Conservation (phyloP, 2,329 filamentous ascomycete species). For the Penicillium decumbens region DNA sequence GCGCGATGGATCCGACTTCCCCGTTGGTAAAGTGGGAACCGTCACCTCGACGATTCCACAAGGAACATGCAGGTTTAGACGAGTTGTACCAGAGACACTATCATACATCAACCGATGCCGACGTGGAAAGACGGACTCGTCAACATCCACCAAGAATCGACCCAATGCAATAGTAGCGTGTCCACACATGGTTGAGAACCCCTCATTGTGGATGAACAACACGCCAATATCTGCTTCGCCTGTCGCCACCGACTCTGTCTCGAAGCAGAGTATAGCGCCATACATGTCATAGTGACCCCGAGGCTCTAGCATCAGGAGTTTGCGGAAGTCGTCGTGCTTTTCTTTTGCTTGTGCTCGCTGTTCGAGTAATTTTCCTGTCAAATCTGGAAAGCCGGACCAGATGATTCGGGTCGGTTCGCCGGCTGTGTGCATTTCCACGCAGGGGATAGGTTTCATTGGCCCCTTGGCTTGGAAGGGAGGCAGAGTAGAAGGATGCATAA, state of each 20-base stretch:
- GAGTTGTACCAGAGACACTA: constrained; percentile 18
- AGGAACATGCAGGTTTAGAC: constrained; percentile 43
- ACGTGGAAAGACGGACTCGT: constrained; percentile 37
- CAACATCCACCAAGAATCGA: constrained; percentile 42
- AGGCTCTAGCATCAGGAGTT: constrained; percentile 45
- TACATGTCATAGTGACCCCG: constrained; percentile 52
- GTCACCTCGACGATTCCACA: constrained; percentile 43
- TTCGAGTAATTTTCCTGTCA: constrained; percentile 40
- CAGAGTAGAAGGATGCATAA: neutral
- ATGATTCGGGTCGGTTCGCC: constrained; percentile 50
- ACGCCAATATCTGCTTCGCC: constrained; percentile 48
- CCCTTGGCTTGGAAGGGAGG: neutral
- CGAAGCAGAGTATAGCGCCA: constrained; percentile 43
- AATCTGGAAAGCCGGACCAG: constrained; percentile 38
- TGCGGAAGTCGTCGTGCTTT: constrained; percentile 42
- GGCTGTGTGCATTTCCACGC: constrained; percentile 47
- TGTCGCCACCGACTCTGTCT: constrained; percentile 40
- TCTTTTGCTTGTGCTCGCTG: constrained; percentile 39
- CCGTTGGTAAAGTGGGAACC: constrained; percentile 36
- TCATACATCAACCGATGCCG: constrained; percentile 33
- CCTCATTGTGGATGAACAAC: constrained; percentile 47
- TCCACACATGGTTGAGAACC: constrained; percentile 51
- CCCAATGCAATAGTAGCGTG: constrained; percentile 51
- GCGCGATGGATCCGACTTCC: constrained; percentile 36
- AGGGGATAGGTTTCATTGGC: constrained; percentile 19